Evolutionary conservation across 2,329 filamentous ascomycete genomes (phyloP).

Genomic region (Passalora sequoiae): DNA sequence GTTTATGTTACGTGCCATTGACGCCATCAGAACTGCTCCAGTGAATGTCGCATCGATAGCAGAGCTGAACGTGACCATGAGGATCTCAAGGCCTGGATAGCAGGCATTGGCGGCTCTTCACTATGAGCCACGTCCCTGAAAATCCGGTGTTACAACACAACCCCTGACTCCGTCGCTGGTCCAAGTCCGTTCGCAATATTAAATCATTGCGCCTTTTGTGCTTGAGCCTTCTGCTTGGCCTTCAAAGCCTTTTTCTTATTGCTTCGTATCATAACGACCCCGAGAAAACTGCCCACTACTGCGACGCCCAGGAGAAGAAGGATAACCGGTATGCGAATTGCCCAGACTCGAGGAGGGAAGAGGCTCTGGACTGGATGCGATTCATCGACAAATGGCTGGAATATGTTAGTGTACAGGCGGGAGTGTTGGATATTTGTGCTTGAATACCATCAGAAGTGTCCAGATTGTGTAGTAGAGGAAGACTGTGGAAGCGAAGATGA

Average conservation of each 20-base stretch:
- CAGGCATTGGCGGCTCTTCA: too few relatives aligned
- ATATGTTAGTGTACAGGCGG: neutral
- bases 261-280: conserved; percentile 97
- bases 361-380: conserved; percentile 89
- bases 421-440: neutral
- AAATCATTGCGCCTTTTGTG: conserved; percentile 63
- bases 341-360: conserved; percentile 97
- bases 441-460: conserved; percentile 86
- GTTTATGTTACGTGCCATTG: too few relatives aligned
- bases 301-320: conserved; percentile 86
- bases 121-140: too few relatives aligned
- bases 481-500: conserved; percentile 65
- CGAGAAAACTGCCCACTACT: conserved; percentile 92
- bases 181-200: too few relatives aligned
- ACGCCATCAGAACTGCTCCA: too few relatives aligned
- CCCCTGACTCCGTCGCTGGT: conserved; percentile 7
- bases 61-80: too few relatives aligned
- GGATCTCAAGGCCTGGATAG: too few relatives aligned
- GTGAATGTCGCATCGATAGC: too few relatives aligned
- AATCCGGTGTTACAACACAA: too few relatives aligned
- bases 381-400: conserved; percentile 90
- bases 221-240: conserved; percentile 66
- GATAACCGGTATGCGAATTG: conserved; percentile 96
- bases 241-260: conserved; percentile 97
- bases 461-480: conserved; percentile 95